Base-by-base conservation (phyloP, 1,284 basidiomycete species). In the Macrocybe sp. region DNA sequence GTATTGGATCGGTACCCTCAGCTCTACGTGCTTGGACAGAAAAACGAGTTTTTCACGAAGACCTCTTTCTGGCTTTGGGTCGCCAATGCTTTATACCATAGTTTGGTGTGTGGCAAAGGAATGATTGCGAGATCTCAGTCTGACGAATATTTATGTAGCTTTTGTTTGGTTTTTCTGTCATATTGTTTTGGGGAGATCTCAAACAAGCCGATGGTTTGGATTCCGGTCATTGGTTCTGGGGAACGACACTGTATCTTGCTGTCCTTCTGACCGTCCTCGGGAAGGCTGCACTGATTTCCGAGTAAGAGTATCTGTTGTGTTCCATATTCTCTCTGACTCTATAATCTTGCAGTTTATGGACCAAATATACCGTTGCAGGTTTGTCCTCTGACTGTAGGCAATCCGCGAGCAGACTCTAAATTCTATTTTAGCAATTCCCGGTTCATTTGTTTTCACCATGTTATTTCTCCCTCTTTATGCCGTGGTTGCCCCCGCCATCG, bases 1-100 rank as follows among this genome's bases (percentile, higher is more conserved):
- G 92, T 99, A 72, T 74, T 99, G 54, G 97, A 99, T 65, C 83
- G 95, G 36, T 99, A 99, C 65, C 97, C 97, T 0, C 96, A 99
- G 63, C 74, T 99, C 37, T 99, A 99, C 67, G 85, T 83, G 54
- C 81, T 96, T 5, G 94, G 95, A 2, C 94, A 97, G 66, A 79
- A 79, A 61, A 97, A 97, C 58, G 83, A 81, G 47, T 97, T 97
- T 70, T 97, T 97, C 69, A 90, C 89, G 9, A 87, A 86, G 56
- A 89, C 85, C 11, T 79, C 89, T 9, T 97, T 97, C 72, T 99
- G 95, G 91, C 73, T 94, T 52, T 99, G 96, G 96, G 76, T 98
- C 45, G 81, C 75, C 8, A 98, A 98, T 60, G 96, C 97, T 4
- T 74, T 99, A 55, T 95, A 93, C 61, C 94, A 97, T 68, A 95